These are phyloP conservation scores for Linum lewisii DNA, from an alignment of 345 rosid species.

Conservation along the genomic window DNA sequence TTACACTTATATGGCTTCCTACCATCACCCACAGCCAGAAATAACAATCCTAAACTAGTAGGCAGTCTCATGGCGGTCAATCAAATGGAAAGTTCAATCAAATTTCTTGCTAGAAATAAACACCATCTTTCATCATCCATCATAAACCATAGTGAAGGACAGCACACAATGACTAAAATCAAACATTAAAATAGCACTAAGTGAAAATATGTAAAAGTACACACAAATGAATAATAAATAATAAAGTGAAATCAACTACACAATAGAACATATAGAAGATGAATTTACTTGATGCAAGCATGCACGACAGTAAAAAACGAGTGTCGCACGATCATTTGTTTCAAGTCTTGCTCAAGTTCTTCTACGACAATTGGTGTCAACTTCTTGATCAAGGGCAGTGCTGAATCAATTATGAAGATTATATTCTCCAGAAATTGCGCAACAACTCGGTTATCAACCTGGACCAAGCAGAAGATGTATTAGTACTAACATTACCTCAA, in stretches of 20 bases:
- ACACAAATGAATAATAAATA: slow-evolving; percentile 1
- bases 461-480: slow-evolving; percentile 24
- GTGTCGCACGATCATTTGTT: slow-evolving; percentile 89
- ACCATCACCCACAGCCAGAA: background rate
- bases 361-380: slow-evolving; percentile 64
- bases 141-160: background rate
- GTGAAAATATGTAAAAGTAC: background rate
- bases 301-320: slow-evolving; percentile 96
- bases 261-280: slow-evolving; percentile 11
- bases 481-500: slow-evolving; percentile 2
- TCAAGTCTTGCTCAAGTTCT: slow-evolving; percentile 95
- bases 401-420: slow-evolving; percentile 81
- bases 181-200: background rate
- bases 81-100: background rate
- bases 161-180: background rate
- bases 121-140: background rate
- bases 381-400: slow-evolving; percentile 76
- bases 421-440: slow-evolving; percentile 94
- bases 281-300: slow-evolving; percentile 84
- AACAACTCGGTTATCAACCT: slow-evolving; percentile 77
- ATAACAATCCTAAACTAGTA: background rate
- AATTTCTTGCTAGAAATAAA: background rate
- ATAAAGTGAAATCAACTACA: slow-evolving; percentile 2
- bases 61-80: background rate
- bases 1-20: background rate